Base-by-base conservation (phyloP, 176 grass and related monocot species). In the Coix lacrymajobi region DNA sequence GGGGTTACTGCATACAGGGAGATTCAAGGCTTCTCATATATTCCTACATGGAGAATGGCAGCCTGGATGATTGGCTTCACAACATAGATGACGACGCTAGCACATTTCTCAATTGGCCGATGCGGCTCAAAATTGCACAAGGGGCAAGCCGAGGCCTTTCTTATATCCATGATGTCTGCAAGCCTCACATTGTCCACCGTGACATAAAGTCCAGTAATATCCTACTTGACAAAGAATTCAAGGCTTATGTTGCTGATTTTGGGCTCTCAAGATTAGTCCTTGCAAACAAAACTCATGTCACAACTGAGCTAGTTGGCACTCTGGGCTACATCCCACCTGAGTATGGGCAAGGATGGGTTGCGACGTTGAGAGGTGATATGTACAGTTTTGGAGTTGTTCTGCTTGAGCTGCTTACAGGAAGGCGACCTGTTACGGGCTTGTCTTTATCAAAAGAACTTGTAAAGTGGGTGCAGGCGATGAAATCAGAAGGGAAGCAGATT, bases 201-300 rank as follows among this genome's bases (percentile, higher is more conserved):
- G 67, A 97, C 63, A 94, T 97, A 13, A 97, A 97, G 69, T 91
- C 89, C 36, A 97, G 91, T 7, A 97, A 97, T 60, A 97, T 97
- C 68, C 71, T 97, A 12, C 85, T 97, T 7, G 94, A 94, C 58
- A 64, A 88, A 75, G 84, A 84, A 60, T 91, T 91, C 30, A 71
- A 97, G 40, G 87, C 94, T 34, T 80, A 91, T 83, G 73, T 97
- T 79, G 94, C 91, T 32, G 94, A 97, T 67, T 97, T 97, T 58
- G 94, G 94, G 32, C 80, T 97, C 1, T 80, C 94, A 29, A 91
- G 94, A 56, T 81, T 97, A 56, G 65, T 97, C 56, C 82, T 83
- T 62, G 77, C 89, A 11, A 89, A 84, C 39, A 67, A 83, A 84
- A 97, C 89, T 11, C 94, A 97, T 86, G n/a, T n/a, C n/a, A n/a